These are phyloP conservation scores for Climacium dendroides DNA, from an alignment of 225 moss, liverwort and hornwort species.

Conservation along the genomic window DNA sequence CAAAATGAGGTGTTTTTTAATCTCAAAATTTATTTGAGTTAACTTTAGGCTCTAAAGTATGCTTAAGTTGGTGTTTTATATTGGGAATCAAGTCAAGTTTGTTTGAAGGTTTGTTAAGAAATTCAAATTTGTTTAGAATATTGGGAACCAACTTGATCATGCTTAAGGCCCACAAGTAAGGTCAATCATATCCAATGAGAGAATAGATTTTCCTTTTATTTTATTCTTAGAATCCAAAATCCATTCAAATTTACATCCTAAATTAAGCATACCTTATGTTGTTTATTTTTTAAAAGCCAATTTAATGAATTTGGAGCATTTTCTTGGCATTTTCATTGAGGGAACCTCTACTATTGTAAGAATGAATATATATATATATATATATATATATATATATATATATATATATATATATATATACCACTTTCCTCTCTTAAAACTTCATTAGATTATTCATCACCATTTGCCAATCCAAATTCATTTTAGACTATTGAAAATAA, in stretches of 20 bases:
- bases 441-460: no score
- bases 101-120: accelerated
- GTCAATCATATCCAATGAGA: not conserved
- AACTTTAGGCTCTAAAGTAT: not conserved
- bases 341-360: accelerated
- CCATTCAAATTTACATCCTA: not conserved
- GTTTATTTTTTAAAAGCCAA: not conserved
- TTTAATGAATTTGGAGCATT: not conserved
- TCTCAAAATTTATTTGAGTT: not conserved
- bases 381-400: no score
- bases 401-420: no score
- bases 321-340: not conserved
- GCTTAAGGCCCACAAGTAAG: not conserved
- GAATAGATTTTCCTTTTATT: accelerated
- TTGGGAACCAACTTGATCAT: not conserved
- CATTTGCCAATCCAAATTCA: accelerated
- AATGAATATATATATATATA: accelerated
- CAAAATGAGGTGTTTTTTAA: not conserved
- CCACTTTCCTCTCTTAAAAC: not conserved
- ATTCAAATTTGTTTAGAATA: not conserved
- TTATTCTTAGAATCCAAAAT: not conserved
- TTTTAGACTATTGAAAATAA: not conserved
- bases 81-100: not conserved
- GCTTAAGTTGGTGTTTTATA: not conserved
- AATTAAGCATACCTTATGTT: accelerated